Conservation (phyloP, 805 yeast genomes). For the Wilhelminamyces savonicus region DNA sequence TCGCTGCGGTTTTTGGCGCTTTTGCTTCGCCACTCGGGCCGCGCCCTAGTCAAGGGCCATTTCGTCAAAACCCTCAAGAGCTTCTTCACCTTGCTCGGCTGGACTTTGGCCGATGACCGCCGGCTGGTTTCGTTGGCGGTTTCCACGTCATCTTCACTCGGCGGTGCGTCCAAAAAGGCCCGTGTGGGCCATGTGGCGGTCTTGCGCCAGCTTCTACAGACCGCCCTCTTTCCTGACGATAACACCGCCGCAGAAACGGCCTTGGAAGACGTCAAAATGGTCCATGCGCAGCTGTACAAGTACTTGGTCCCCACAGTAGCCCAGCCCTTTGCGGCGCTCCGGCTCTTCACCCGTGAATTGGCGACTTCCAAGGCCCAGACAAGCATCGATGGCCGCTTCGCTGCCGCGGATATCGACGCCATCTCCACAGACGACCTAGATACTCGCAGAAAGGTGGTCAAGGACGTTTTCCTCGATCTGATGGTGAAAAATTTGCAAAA, state of each 20-base stretch:
- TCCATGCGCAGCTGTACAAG: slow-evolving; percentile 44
- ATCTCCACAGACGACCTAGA: slow-evolving; percentile 55
- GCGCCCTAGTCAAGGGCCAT: slow-evolving; percentile 51
- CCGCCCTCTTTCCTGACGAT: slow-evolving; percentile 30
- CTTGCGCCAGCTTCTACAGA: slow-evolving; percentile 38
- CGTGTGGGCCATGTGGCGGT: slow-evolving; percentile 35
- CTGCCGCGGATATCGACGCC: slow-evolving; percentile 34
- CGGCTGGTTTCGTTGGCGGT: slow-evolving; percentile 29
- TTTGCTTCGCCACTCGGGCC: slow-evolving; percentile 49
- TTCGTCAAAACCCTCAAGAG: slow-evolving; percentile 68
- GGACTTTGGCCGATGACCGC: slow-evolving; percentile 48
- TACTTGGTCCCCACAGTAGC: slow-evolving; percentile 53
- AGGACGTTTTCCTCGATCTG: slow-evolving; percentile 46
- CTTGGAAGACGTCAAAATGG: slow-evolving; percentile 8
- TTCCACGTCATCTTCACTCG: slow-evolving; percentile 25
- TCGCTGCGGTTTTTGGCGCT: slow-evolving; percentile 63
- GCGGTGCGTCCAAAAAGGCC: slow-evolving; percentile 29
- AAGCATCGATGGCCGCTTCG: slow-evolving; percentile 10
- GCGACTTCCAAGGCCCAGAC: background rate
- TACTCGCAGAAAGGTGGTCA: slow-evolving; percentile 48
- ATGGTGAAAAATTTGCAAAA: slow-evolving; percentile 45
- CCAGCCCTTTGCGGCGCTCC: slow-evolving; percentile 59
- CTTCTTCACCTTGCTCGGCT: slow-evolving; percentile 65
- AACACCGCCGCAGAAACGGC: slow-evolving; percentile 6
- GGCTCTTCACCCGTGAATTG: slow-evolving; percentile 44